These are phyloP conservation scores for Clavaria fumosa DNA, from an alignment of 768 basidiomycete genomes.

Conservation along the genomic window DNA sequence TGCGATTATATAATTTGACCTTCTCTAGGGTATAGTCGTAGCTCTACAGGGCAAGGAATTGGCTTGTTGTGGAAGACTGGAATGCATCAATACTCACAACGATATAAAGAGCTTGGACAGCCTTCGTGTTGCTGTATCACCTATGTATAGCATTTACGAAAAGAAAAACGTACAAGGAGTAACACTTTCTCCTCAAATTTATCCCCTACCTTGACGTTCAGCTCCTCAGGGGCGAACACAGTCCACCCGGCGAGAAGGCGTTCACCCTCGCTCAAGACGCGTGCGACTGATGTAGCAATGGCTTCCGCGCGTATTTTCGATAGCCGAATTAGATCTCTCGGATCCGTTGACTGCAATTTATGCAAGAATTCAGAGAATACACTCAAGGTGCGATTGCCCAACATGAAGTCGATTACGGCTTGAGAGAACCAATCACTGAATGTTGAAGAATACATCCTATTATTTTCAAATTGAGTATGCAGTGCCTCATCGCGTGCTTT, in stretches of 20 bases:
- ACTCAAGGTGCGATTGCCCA: slow-evolving; percentile 70
- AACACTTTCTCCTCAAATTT: slow-evolving; percentile 92
- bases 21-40: slow-evolving; percentile 91
- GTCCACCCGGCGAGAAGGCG: slow-evolving; percentile 80
- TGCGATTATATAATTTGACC: slow-evolving; percentile 77
- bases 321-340: slow-evolving; percentile 73
- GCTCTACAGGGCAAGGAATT: slow-evolving; percentile 31
- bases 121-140: slow-evolving; percentile 12
- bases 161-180: slow-evolving; percentile 45
- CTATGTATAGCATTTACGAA: slow-evolving; percentile 18
- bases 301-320: slow-evolving; percentile 86
- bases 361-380: slow-evolving; percentile 92
- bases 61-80: neutral
- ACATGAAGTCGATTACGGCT: slow-evolving; percentile 85
- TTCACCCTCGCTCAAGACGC: slow-evolving; percentile 66
- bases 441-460: slow-evolving; percentile 76
- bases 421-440: slow-evolving; percentile 96
- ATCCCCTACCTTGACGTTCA: slow-evolving; percentile 55
- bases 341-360: slow-evolving; percentile 83
- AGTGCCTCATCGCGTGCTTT: too few species aligned
- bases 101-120: slow-evolving; percentile 49
- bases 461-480: too few species aligned
- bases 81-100: slow-evolving; percentile 37
- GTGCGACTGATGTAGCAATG: slow-evolving; percentile 72
- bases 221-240: slow-evolving; percentile 65